Evolutionary conservation across 106 monocot genomes (phyloP).

Genomic region (Alisma plantagoaquatica): DNA sequence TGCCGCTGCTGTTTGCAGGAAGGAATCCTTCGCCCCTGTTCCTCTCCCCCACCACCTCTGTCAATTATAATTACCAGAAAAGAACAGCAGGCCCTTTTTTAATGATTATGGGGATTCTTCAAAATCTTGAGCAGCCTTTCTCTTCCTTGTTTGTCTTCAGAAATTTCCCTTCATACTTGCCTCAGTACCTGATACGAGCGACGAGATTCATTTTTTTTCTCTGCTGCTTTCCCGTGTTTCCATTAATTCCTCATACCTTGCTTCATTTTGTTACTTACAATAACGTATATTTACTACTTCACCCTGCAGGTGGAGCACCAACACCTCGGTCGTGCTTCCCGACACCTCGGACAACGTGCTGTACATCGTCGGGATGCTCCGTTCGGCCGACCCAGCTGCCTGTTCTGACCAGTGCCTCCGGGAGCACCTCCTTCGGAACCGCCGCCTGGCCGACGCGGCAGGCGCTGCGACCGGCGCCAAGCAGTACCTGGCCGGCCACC

Average conservation of each 20-base stretch:
- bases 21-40: background rate
- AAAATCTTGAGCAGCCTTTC: too few relatives aligned
- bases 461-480: slow-evolving; percentile 40
- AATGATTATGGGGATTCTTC: too few relatives aligned
- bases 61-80: too few relatives aligned
- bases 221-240: too few relatives aligned
- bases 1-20: too few relatives aligned
- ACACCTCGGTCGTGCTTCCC: slow-evolving; percentile 64
- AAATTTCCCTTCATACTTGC: slow-evolving; percentile 6
- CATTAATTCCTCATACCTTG: background rate
- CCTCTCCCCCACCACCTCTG: background rate
- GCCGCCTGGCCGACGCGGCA: slow-evolving; percentile 17
- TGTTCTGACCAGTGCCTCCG: slow-evolving; percentile 30
- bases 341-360: slow-evolving; percentile 29
- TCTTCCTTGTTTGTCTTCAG: background rate
- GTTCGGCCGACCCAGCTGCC: slow-evolving; percentile 25
- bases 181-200: too few relatives aligned
- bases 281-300: background rate
- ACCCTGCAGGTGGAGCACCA: slow-evolving; percentile 55
- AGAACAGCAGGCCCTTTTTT: too few relatives aligned
- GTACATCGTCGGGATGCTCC: slow-evolving; percentile 62
- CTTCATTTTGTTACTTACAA: background rate
- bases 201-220: too few relatives aligned
- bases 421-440: slow-evolving; percentile 29
- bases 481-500: slow-evolving; percentile 61